A percentile compares a stretch with the other conserved stretches of the same genome.
These are phyloP conservation scores for Talaromyces sp. DNA, from an alignment of 2,329 filamentous ascomycete species.

Conservation along the genomic window DNA sequence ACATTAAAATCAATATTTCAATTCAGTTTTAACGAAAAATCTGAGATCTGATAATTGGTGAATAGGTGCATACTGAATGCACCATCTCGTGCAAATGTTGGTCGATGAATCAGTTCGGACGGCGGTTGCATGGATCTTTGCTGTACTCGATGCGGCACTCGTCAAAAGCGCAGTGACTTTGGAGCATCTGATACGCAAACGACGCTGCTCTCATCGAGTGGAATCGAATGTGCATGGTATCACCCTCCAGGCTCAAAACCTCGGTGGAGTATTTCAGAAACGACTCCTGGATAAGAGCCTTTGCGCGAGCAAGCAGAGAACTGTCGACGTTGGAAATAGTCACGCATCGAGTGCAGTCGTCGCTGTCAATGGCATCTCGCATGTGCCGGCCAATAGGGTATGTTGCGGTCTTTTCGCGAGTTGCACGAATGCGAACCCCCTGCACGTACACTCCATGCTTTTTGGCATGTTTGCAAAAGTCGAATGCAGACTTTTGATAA, in stretches of 20 bases:
- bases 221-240: background rate
- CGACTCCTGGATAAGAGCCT: background rate
- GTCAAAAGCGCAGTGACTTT: background rate
- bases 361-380: background rate
- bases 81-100: no score
- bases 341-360: conserved; percentile 8
- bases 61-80: no score
- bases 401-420: conserved; percentile 8
- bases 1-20: no score
- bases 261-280: conserved; percentile 5
- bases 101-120: background rate
- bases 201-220: conserved; percentile 7
- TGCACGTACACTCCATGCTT: conserved; percentile 17
- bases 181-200: background rate
- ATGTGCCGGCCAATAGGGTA: conserved; percentile 3
- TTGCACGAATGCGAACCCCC: conserved; percentile 1
- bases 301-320: background rate
- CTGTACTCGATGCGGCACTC: background rate
- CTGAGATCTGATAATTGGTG: no score
- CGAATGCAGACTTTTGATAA: conserved; percentile 17
- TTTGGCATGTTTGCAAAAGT: conserved; percentile 16
- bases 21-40: no score
- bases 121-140: conserved; percentile 7
- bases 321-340: background rate
- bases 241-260: background rate